These are phyloP conservation scores for Purshia tridentata DNA, from an alignment of 306 rosid genomes.

Conservation along the genomic window DNA sequence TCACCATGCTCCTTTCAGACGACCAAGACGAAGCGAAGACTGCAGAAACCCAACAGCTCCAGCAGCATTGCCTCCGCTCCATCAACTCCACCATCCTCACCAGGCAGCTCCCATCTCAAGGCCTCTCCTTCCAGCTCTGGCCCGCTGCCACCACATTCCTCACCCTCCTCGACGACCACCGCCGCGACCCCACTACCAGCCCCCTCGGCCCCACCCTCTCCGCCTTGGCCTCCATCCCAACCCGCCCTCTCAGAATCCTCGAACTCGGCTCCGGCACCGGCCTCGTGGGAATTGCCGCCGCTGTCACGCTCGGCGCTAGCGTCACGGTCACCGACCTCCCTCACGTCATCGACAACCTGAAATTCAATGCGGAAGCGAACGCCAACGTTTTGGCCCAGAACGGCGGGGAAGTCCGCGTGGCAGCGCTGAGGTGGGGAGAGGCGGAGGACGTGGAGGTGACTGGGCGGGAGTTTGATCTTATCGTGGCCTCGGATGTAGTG, in stretches of 20 bases:
- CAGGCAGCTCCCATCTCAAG: constrained; percentile 81
- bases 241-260: constrained; percentile 45
- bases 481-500: constrained; percentile 85
- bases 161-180: constrained; percentile 67
- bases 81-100: constrained; percentile 51
- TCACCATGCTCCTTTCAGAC: constrained; percentile 30
- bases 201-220: constrained; percentile 59
- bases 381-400: constrained; percentile 35
- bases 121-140: constrained; percentile 95
- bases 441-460: constrained; percentile 50
- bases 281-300: constrained; percentile 84
- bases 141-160: constrained; percentile 89
- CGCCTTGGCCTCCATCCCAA: constrained; percentile 3
- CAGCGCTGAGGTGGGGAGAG: constrained; percentile 76
- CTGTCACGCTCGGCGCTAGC: constrained; percentile 53
- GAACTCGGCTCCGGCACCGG: constrained; percentile 98
- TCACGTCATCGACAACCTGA: constrained; percentile 66
- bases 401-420: constrained; percentile 58
- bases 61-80: constrained; percentile 54
- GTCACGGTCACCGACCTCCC: constrained; percentile 89
- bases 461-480: constrained; percentile 62
- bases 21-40: constrained; percentile 14
- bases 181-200: constrained; percentile 42
- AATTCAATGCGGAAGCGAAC: constrained; percentile 68
- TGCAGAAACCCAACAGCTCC: constrained; percentile 27